phyloP scores from a whole-genome alignment of 1,139 yeast genomes.

The Geotrichum restrictum region DNA sequence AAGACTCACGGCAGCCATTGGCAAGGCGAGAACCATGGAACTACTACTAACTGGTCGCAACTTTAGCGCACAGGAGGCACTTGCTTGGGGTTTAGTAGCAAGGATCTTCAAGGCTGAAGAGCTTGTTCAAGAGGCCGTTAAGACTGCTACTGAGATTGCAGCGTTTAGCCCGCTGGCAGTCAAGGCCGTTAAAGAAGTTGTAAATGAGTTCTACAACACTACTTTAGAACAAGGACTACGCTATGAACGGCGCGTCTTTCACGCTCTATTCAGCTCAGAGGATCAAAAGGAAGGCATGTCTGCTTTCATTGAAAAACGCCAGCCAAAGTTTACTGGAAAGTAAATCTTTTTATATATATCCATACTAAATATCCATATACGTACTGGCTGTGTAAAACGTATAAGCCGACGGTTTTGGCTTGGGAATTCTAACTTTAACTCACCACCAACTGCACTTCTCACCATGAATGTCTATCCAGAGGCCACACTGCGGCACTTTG shows the following conservation, averaged over 20 bases:
- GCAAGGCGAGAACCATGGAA: constrained; percentile 50
- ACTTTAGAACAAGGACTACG: constrained; percentile 42
- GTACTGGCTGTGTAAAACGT: neutral
- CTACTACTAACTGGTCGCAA: constrained; percentile 46
- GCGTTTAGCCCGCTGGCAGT: constrained; percentile 44
- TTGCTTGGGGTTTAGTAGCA: constrained; percentile 49
- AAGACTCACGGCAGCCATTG: constrained; percentile 46
- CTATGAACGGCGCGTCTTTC: constrained; percentile 46
- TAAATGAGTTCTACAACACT: constrained; percentile 42
- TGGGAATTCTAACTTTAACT: neutral
- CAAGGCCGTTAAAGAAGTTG: constrained; percentile 47
- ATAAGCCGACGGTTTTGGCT: neutral
- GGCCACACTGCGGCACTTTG: constrained; percentile 29
- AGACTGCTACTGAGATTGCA: constrained; percentile 45
- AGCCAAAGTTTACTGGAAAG: constrained; percentile 41
- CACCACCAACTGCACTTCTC: neutral
- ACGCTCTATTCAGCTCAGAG: constrained; percentile 43
- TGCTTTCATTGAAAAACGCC: constrained; percentile 49
- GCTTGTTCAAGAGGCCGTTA: constrained; percentile 45
- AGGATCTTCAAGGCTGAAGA: constrained; percentile 41
- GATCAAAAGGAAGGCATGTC: constrained; percentile 53
- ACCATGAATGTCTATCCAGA: constrained; percentile 27
- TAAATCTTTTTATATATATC: constrained; percentile 21
- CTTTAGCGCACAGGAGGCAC: constrained; percentile 47
- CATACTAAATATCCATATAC: neutral